These are phyloP conservation scores for Punctularia strigosozonata DNA, from an alignment of 768 basidiomycete genomes.

Conservation along the genomic window DNA sequence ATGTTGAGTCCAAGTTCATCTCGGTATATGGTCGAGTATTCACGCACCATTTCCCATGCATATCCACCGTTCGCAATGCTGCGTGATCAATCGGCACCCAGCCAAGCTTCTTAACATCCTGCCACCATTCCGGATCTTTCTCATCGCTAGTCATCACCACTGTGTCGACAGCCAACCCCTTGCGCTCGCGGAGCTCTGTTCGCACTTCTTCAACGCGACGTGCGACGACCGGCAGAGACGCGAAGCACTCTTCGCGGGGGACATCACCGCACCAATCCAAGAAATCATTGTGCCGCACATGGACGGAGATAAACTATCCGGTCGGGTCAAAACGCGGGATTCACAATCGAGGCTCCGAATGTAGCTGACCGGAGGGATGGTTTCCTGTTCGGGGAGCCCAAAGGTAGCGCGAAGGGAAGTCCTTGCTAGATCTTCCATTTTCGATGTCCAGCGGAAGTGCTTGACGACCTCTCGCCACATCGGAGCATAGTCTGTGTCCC, in stretches of 20 bases:
- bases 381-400: conserved; percentile 12
- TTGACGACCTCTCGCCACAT: conserved; percentile 23
- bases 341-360: neutral
- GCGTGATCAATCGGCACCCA: conserved; percentile 26
- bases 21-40: neutral
- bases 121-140: conserved; percentile 26
- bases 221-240: conserved; percentile 22
- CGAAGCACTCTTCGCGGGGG: conserved; percentile 23
- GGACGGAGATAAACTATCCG: conserved; percentile 26
- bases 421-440: conserved; percentile 17
- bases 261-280: conserved; percentile 20
- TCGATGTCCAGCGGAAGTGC: conserved; percentile 21
- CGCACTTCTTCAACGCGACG: conserved; percentile 24
- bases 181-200: conserved; percentile 19
- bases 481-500: conserved; percentile 19
- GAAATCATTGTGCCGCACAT: conserved; percentile 26
- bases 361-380: conserved; percentile 20
- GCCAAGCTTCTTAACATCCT: conserved; percentile 19
- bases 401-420: conserved; percentile 19
- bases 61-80: conserved; percentile 18
- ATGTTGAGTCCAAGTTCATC: neutral
- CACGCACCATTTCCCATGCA: conserved; percentile 23
- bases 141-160: conserved; percentile 35
- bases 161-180: conserved; percentile 18
- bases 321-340: neutral